Evolutionary conservation across 164 flowering plant species (phyloP), one percentile per base, ranked within the genome.

Genomic region (Sedum album): DNA sequence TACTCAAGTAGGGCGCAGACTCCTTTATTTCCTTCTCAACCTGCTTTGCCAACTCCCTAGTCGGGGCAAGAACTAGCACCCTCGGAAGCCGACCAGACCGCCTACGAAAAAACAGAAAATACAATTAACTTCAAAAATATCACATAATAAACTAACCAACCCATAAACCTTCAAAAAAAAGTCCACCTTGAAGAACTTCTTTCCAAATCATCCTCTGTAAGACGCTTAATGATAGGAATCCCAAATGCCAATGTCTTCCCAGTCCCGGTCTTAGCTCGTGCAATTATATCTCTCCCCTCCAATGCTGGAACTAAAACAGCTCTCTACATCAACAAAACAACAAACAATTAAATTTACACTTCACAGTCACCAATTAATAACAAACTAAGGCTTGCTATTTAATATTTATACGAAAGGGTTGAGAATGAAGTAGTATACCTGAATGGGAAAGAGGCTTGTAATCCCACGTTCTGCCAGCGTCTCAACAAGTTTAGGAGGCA

Each of bases 161-260:
- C 6, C 2, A 2, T 21, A 25, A 35, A 7, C 26, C 15, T 64
- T 23, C 18, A 5, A 28, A 38, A 8, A 38, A 65, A 35, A 9
- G n/a, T n/a, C 30, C 26, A 91, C 98, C 97, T 84, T 44, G 69
- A 69, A 66, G 78, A 60, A 71, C 71, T 51, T 71, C 78, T 75
- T 72, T 74, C 78, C 38, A 78, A 81, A 46, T 77, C 84, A 51
- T 73, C 85, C 60, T 74, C 82, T 36, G 85, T 84, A n/a, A 94
- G 82, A 4, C 84, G 82, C 74, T 91, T 91, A 35, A 94, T 74
- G 28, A 94, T 85, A 44, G 99, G 99, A 66, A 91, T 91, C 31
- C 97, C 97, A 76, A 94, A 94, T 14, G 99, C 99, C 71, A 94
- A 72, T 15, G 99, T 94, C 80, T 94, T 94, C 41, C 99, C 99